Conservation (phyloP, 306 rosid species). For the Rubus parviflorus region DNA sequence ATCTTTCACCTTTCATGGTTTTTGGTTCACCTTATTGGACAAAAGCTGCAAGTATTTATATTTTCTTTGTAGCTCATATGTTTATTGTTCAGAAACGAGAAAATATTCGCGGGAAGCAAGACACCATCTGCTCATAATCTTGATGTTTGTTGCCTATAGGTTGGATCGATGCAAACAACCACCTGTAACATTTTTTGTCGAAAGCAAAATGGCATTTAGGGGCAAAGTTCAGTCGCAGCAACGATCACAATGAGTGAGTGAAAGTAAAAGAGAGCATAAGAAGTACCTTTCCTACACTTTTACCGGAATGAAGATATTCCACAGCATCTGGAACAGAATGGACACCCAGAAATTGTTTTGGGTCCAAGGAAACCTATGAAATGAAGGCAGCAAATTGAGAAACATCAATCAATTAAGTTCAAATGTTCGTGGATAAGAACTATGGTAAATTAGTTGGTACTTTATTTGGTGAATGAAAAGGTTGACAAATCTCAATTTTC, state of each 20-base stretch:
- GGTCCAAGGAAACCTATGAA: constrained; percentile 70
- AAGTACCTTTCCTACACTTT: constrained; percentile 93
- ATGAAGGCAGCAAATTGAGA: constrained; percentile 18
- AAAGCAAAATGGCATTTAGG: not conserved
- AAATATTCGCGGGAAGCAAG: not conserved
- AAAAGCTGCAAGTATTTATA: not conserved
- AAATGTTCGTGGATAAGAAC: not conserved
- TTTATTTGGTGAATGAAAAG: not conserved
- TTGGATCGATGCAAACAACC: constrained; percentile 79
- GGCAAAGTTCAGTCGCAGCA: not conserved
- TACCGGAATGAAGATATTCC: constrained; percentile 94
- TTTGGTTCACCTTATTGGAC: not conserved
- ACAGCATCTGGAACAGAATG: constrained; percentile 80
- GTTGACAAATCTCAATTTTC: not conserved
- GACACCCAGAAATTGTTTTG: constrained; percentile 73
- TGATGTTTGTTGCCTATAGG: constrained; percentile 53
- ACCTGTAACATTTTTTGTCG: constrained; percentile 51
- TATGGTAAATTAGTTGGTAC: not conserved
- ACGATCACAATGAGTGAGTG: not conserved
- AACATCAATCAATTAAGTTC: not conserved
- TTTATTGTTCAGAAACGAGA: not conserved
- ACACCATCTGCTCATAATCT: constrained; percentile 50
- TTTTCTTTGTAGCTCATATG: not conserved
- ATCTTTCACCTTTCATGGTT: not conserved
- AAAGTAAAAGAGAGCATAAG: not conserved